These are phyloP conservation scores for Puya raimondii DNA, from an alignment of 176 grass and related monocot species.

Conservation along the genomic window DNA sequence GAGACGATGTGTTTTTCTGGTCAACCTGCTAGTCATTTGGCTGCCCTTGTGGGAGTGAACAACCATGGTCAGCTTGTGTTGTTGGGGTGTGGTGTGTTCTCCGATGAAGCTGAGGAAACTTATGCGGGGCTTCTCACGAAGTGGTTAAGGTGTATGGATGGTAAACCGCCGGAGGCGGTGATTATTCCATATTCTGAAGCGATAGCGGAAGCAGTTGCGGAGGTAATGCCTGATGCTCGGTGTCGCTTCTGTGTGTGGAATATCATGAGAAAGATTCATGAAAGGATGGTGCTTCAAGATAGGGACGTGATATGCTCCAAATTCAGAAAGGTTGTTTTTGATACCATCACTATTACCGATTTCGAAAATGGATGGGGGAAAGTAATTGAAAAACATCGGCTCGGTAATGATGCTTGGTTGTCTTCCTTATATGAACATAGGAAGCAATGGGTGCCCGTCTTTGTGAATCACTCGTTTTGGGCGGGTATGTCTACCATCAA, in stretches of 20 bases:
- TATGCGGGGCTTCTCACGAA: constrained; percentile 74
- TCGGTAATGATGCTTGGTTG: constrained; percentile 74
- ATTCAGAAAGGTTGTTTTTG: constrained; percentile 81
- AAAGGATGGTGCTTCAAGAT: constrained; percentile 53
- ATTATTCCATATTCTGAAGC: constrained; percentile 51
- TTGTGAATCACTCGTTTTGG: constrained; percentile 83
- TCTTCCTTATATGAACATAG: constrained; percentile 51
- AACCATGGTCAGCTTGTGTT: constrained; percentile 78
- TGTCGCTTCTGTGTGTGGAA: constrained; percentile 76
- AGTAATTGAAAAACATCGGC: constrained; percentile 68
- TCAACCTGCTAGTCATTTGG: constrained; percentile 31
- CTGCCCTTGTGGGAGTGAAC: constrained; percentile 68
- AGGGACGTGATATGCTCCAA: constrained; percentile 54
- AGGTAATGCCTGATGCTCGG: constrained; percentile 53
- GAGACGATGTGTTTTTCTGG: constrained; percentile 72
- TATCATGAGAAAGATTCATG: constrained; percentile 68
- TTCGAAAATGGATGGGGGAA: constrained; percentile 73
- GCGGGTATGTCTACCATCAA: constrained; percentile 71
- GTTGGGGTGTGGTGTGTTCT: constrained; percentile 57
- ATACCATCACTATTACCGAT: constrained; percentile 57
- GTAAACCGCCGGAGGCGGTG: constrained; percentile 63
- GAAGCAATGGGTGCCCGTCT: constrained; percentile 75
- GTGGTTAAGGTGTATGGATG: constrained; percentile 67
- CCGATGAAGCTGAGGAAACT: constrained; percentile 45
- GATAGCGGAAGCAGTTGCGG: constrained; percentile 40